Conservation (phyloP, 2,329 filamentous ascomycete genomes). For the Sphaerulina populicola region DNA sequence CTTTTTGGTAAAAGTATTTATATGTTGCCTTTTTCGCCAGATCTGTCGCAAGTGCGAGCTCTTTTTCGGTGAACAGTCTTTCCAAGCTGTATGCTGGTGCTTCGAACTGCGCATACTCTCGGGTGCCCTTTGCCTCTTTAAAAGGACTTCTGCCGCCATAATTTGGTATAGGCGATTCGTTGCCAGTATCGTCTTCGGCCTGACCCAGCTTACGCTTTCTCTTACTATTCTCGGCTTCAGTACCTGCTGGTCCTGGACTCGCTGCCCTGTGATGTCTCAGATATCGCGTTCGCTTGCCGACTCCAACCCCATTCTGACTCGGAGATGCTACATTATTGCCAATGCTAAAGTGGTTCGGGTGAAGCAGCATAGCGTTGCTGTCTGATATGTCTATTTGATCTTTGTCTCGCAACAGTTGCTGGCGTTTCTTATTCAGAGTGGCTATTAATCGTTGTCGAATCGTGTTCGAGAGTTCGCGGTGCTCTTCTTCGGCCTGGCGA, state of each 20-base stretch:
- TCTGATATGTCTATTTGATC: conserved; percentile 60
- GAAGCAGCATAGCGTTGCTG: conserved; percentile 56
- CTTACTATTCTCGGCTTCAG: conserved; percentile 41
- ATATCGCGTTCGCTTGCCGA: conserved; percentile 54
- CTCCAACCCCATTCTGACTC: conserved; percentile 44
- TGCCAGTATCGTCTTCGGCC: conserved; percentile 49
- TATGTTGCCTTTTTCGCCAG: conserved; percentile 53
- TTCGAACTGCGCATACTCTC: conserved; percentile 49
- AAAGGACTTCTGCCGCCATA: conserved; percentile 44
- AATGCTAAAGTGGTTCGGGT: conserved; percentile 59
- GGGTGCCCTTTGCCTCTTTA: conserved; percentile 47
- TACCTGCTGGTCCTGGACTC: conserved; percentile 23
- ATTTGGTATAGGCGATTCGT: conserved; percentile 49
- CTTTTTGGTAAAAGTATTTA: conserved; percentile 47
- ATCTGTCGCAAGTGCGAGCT: conserved; percentile 54
- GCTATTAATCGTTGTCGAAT: conserved; percentile 55
- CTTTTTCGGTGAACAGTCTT: conserved; percentile 59
- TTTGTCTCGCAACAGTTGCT: conserved; percentile 54
- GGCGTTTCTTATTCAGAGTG: conserved; percentile 49
- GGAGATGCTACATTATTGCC: conserved; percentile 54
- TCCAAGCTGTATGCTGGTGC: conserved; percentile 54
- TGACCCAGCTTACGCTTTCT: conserved; percentile 50
- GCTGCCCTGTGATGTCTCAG: conserved; percentile 47
- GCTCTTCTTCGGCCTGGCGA: conserved; percentile 56
- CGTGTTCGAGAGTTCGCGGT: conserved; percentile 50